phyloP scores from a whole-genome alignment of 306 rosid species.

The Quercus alba region DNA sequence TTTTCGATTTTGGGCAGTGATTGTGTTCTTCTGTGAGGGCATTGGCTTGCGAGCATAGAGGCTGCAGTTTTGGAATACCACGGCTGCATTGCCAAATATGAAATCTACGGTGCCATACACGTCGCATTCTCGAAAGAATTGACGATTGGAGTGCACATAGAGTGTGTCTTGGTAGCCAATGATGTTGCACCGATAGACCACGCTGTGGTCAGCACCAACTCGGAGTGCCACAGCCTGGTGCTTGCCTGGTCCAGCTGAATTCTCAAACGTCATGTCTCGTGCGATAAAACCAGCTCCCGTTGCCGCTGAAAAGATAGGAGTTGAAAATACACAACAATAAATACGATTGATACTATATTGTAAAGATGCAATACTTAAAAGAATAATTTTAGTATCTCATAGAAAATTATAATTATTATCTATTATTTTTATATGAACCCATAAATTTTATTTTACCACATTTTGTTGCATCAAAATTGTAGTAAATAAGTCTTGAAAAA shows the following conservation, averaged over 20 bases:
- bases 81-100: constrained; percentile 88
- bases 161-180: constrained; percentile 79
- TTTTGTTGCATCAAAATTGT: rapidly evolving
- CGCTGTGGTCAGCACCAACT: constrained; percentile 76
- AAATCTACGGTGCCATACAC: constrained; percentile 78
- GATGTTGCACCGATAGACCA: constrained; percentile 64
- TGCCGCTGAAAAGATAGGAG: constrained; percentile 51
- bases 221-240: constrained; percentile 98
- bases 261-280: constrained; percentile 77
- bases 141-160: constrained; percentile 90
- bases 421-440: too few species aligned
- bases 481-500: too few species aligned
- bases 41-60: constrained; percentile 78
- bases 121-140: constrained; percentile 70
- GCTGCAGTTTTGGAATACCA: constrained; percentile 73
- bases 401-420: too few species aligned
- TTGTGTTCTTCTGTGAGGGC: constrained; percentile 60
- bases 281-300: constrained; percentile 76
- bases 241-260: constrained; percentile 71
- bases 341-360: too few species aligned
- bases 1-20: constrained; percentile 91
- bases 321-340: neutral
- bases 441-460: too few species aligned
- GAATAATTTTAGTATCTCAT: too few species aligned
- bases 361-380: too few species aligned